Conservation (phyloP, 495 filamentous ascomycete species). For the Rhypophila decipiens region DNA sequence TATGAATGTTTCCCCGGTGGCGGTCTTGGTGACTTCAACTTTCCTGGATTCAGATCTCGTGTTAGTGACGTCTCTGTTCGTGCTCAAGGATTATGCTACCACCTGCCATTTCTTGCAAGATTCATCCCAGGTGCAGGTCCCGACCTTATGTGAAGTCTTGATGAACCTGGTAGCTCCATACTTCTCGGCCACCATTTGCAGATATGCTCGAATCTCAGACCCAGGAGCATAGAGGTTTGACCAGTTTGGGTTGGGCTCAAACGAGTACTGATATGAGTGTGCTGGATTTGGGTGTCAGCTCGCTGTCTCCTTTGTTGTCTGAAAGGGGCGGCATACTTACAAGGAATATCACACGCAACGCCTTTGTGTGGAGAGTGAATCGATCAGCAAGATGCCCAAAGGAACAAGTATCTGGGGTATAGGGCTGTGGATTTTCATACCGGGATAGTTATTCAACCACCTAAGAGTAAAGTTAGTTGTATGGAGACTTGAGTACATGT, state of each 20-base stretch:
- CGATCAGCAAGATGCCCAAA: not conserved
- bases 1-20: conserved; percentile 28
- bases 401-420: no score
- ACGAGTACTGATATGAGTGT: conserved; percentile 60
- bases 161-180: conserved; percentile 47
- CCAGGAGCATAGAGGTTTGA: conserved; percentile 58
- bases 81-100: no score
- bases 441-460: conserved; percentile 41
- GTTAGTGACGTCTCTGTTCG: conserved; percentile 14
- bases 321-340: conserved; percentile 10
- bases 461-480: conserved; percentile 1
- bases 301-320: not conserved
- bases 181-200: conserved; percentile 51
- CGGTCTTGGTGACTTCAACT: conserved; percentile 21
- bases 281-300: conserved; percentile 11
- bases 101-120: conserved; percentile 47
- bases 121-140: conserved; percentile 49
- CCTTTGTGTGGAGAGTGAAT: conserved; percentile 12
- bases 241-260: conserved; percentile 61
- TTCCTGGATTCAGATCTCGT: no score
- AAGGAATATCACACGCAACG: conserved; percentile 39
- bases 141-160: conserved; percentile 33
- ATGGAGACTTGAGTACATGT: not conserved
- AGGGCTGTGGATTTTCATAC: conserved; percentile 18
- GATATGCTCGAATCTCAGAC: conserved; percentile 56